Base-by-base conservation (phyloP, 371 early-diverging fungal species). In the Thermomucor indicae-seudaticae region DNA sequence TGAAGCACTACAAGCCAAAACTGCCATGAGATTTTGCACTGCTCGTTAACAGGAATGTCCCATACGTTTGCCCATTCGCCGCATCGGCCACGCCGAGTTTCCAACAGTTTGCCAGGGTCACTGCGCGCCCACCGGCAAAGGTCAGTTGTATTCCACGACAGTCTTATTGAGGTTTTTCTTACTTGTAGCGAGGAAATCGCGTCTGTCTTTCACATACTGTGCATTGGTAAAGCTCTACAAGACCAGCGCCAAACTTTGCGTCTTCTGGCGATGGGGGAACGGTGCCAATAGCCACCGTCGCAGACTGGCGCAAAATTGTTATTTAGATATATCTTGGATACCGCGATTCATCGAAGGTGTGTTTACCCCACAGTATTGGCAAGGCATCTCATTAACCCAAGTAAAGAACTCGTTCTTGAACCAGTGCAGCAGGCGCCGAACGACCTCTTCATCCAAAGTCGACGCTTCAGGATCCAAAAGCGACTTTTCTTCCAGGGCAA, bases 31-130 rank as follows among this genome's bases (percentile, higher is more conserved):
- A n/a, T n/a, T n/a, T n/a, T n/a, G n/a, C n/a, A n/a, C n/a, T n/a
- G n/a, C n/a, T n/a, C n/a, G n/a, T 42, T 16, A 12, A 19, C 27
- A 16, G 4, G 34, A 37, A 51, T 5, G 11, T 14, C 1, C 47
- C 66, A 53, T 65, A 83, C 80, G 52, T 86, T 86, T 4, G 88
- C 88, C 87, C 86, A 89, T 53, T 89, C 90, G 6, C 90, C 90
- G 56, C 90, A 89, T 42, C 90, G 72, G 10, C 89, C 86, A 27
- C 68, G 57, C 35, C 80, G 73, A 23, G 85, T 85, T 42, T 75
- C 70, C 45, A 85, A 51, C 8, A 88, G 60, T 35, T 74, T 84
- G 4, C 62, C 55, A 17, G 73, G 70, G 54, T 83, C 74, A 52
- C 82, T 81, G n/a, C n/a, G n/a, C n/a, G n/a, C n/a, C n/a, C n/a